A percentile compares a stretch with the other conserved stretches of the same genome.
Evolutionary conservation across 2,329 filamentous ascomycete genomes (phyloP).

Genomic region (Harringtonia aguacate): DNA sequence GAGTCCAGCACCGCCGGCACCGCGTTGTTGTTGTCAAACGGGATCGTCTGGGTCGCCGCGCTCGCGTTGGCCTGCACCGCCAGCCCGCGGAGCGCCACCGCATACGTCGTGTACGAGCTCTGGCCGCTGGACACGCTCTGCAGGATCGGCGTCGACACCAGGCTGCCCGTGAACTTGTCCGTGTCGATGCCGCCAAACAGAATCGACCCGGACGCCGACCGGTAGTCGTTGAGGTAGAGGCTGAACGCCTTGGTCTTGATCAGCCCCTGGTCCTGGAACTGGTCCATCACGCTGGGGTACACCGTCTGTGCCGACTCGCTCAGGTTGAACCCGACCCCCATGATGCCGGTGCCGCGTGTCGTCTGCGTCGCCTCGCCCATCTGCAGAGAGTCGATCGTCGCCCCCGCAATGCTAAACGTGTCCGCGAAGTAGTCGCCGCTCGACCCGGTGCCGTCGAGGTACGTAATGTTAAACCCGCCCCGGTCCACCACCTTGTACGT

Average conservation of each 20-base stretch:
- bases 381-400: slow-evolving; percentile 38
- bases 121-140: slow-evolving; percentile 24
- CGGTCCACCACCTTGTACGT: slow-evolving; percentile 33
- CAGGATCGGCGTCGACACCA: slow-evolving; percentile 45
- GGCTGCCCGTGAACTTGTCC: slow-evolving; percentile 49
- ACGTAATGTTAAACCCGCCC: slow-evolving; percentile 46
- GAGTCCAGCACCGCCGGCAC: slow-evolving; percentile 54
- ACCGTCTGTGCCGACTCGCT: slow-evolving; percentile 32
- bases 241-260: slow-evolving; percentile 59
- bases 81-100: slow-evolving; percentile 26
- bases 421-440: slow-evolving; percentile 48
- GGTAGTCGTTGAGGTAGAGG: slow-evolving; percentile 47
- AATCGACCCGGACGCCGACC: slow-evolving; percentile 49
- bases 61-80: slow-evolving; percentile 15
- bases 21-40: slow-evolving; percentile 9
- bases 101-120: slow-evolving; percentile 27
- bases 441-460: slow-evolving; percentile 46
- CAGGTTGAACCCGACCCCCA: slow-evolving; percentile 46
- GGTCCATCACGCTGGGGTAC: slow-evolving; percentile 52
- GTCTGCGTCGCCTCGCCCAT: slow-evolving; percentile 42
- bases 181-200: slow-evolving; percentile 62
- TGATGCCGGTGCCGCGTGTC: slow-evolving; percentile 41
- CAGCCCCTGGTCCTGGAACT: slow-evolving; percentile 49
- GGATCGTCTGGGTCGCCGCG: slow-evolving; percentile 4
- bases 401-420: slow-evolving; percentile 38